Evolutionary conservation across 202 grass and related monocot genomes (phyloP).

Genomic region (Panicum virgatum): DNA sequence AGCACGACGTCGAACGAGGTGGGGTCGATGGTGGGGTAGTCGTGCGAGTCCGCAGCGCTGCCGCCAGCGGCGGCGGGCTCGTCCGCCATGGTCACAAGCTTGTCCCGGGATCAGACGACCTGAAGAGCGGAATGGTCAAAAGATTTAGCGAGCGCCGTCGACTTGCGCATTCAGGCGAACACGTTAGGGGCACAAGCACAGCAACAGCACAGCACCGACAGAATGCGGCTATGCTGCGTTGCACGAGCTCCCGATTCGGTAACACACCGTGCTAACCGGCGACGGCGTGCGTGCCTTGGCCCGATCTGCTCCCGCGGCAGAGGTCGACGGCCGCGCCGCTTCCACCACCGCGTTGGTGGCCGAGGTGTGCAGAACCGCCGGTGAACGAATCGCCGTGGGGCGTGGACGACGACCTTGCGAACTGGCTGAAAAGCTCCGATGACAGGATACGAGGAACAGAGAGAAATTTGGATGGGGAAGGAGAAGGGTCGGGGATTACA

Average conservation of each 20-base stretch:
- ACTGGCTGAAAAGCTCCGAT: too few relatives aligned
- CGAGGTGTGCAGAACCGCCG: not conserved
- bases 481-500: too few relatives aligned
- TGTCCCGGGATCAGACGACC: not conserved
- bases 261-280: too few relatives aligned
- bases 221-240: not conserved
- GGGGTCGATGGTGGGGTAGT: slow-evolving; percentile 67
- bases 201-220: not conserved
- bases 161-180: not conserved
- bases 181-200: not conserved
- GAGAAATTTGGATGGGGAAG: too few relatives aligned
- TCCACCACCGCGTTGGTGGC: too few relatives aligned
- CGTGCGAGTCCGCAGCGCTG: not conserved
- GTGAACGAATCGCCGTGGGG: too few relatives aligned
- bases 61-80: not conserved
- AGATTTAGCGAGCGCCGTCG: not conserved
- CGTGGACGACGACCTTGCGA: too few relatives aligned
- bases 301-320: too few relatives aligned
- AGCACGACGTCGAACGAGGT: slow-evolving; percentile 81
- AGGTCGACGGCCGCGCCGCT: too few relatives aligned
- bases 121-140: not conserved
- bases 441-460: too few relatives aligned
- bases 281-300: too few relatives aligned
- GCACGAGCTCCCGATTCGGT: not conserved
- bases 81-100: slow-evolving; percentile 41